Percentiles rank a stretch among this genome's conserved stretches.
These are phyloP conservation scores for Mucor plumbeus DNA, from an alignment of 371 early-diverging fungal species.

Conservation along the genomic window DNA sequence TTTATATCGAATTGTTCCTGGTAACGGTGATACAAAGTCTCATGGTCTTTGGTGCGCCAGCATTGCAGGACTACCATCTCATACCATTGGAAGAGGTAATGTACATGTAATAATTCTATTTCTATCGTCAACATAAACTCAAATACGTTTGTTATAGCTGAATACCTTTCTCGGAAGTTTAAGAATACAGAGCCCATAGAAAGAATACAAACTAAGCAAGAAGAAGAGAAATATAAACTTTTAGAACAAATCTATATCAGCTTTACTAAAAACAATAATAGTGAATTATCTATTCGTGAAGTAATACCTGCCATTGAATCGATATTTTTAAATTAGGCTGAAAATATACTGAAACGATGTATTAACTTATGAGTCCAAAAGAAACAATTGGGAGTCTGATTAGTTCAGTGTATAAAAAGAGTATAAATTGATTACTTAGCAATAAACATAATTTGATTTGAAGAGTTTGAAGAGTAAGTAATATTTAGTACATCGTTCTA, in stretches of 20 bases:
- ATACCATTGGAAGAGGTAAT: slow-evolving; percentile 55
- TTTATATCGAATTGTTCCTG: slow-evolving; percentile 56
- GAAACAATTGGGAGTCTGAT: too few relatives aligned
- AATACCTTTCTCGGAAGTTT: slow-evolving; percentile 12
- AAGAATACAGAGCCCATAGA: slow-evolving; percentile 9
- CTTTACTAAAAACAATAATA: slow-evolving; percentile 12
- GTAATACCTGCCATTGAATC: slow-evolving; percentile 3
- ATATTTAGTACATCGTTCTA: too few relatives aligned
- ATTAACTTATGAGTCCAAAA: too few relatives aligned
- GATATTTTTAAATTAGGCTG: neutral
- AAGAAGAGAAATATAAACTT: slow-evolving; percentile 12
- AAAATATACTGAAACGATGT: too few relatives aligned
- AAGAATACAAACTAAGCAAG: slow-evolving; percentile 1
- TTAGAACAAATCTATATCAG: slow-evolving; percentile 1
- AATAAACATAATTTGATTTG: too few relatives aligned
- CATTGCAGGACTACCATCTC: slow-evolving; percentile 56
- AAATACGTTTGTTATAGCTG: slow-evolving; percentile 9
- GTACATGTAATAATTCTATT: neutral
- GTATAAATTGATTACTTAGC: too few relatives aligned
- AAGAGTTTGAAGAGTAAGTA: too few relatives aligned
- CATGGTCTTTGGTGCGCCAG: slow-evolving; percentile 66
- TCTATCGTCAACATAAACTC: too few relatives aligned
- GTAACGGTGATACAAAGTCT: slow-evolving; percentile 31
- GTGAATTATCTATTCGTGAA: neutral
- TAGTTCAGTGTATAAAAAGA: too few relatives aligned